Percentiles rank a stretch among this genome's conserved stretches.
phyloP scores from a whole-genome alignment of 208 protist species.

The Trypanosoma brucei region DNA sequence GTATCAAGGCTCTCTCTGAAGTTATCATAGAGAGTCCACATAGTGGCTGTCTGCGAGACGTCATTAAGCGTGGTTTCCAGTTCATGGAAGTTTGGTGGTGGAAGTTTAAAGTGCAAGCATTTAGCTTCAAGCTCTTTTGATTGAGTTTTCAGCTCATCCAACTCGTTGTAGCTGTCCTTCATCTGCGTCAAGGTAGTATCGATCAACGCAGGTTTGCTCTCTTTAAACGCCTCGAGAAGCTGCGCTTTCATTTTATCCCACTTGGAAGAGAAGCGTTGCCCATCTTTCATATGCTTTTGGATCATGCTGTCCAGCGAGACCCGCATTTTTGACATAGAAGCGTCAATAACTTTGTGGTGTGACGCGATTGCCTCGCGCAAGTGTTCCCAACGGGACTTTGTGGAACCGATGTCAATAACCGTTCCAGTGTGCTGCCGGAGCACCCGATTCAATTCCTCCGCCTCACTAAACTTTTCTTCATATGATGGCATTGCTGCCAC shows the following conservation, averaged over 20 bases:
- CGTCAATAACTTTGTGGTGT: slow-evolving; percentile 89
- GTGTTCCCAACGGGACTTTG: slow-evolving; percentile 89
- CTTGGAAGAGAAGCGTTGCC: slow-evolving; percentile 84
- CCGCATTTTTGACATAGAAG: slow-evolving; percentile 84
- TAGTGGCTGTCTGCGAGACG: slow-evolving; percentile 45
- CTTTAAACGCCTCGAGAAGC: slow-evolving; percentile 56
- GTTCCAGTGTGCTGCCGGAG: slow-evolving; percentile 72
- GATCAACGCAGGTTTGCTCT: slow-evolving; percentile 54
- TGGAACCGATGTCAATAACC: slow-evolving; percentile 69
- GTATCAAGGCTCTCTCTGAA: slow-evolving; percentile 69
- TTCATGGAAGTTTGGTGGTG: slow-evolving; percentile 67
- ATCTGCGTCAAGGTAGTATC: slow-evolving; percentile 48
- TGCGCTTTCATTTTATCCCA: slow-evolving; percentile 88
- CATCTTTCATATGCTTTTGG: slow-evolving; percentile 80
- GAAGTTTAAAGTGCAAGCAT: slow-evolving; percentile 90
- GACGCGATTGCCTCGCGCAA: slow-evolving; percentile 86
- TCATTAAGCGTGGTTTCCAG: slow-evolving; percentile 60
- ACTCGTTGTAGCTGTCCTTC: slow-evolving; percentile 80
- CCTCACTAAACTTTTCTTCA: slow-evolving; percentile 54
- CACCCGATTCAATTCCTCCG: slow-evolving; percentile 86
- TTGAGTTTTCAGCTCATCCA: slow-evolving; percentile 68
- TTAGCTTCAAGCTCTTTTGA: slow-evolving; percentile 75
- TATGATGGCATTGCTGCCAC: slow-evolving; percentile 51
- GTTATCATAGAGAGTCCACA: slow-evolving; percentile 86
- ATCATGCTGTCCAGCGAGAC: slow-evolving; percentile 82